phyloP scores from a whole-genome alignment of 371 early-diverging fungal genomes.

The Mortierella sp. region DNA sequence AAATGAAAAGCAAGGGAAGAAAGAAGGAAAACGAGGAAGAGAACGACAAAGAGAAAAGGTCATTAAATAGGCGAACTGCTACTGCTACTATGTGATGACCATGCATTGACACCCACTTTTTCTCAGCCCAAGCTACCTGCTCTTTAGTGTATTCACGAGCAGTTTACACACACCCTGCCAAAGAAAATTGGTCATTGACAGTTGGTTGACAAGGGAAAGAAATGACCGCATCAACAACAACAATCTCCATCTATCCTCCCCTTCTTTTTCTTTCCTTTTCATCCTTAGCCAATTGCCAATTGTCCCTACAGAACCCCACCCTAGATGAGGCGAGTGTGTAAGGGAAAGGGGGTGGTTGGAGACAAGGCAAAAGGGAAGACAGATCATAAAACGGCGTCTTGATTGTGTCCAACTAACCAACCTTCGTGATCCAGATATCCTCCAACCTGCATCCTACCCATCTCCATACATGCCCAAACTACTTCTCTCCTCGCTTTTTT shows the following conservation, averaged over 20 bases:
- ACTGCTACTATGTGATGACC: background rate
- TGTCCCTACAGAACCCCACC: no score
- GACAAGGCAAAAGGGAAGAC: no score
- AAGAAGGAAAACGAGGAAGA: background rate
- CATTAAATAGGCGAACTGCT: background rate
- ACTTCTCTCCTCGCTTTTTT: background rate
- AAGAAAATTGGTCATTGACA: no score
- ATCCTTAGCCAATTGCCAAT: background rate
- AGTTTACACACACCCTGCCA: background rate
- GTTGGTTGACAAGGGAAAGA: background rate
- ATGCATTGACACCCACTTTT: background rate
- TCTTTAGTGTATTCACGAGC: background rate
- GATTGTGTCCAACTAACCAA: no score
- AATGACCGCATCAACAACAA: background rate
- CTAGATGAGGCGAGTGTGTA: no score
- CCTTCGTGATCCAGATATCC: no score
- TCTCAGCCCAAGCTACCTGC: background rate
- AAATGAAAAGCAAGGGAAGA: background rate
- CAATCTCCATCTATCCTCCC: background rate
- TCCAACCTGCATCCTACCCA: no score
- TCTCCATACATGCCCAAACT: background rate
- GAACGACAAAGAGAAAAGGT: background rate
- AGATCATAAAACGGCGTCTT: no score
- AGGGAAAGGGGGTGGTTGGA: no score
- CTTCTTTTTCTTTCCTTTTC: background rate